These are phyloP conservation scores for Dothiorella sarmentorum DNA, from an alignment of 2,329 filamentous ascomycete genomes.

Conservation along the genomic window DNA sequence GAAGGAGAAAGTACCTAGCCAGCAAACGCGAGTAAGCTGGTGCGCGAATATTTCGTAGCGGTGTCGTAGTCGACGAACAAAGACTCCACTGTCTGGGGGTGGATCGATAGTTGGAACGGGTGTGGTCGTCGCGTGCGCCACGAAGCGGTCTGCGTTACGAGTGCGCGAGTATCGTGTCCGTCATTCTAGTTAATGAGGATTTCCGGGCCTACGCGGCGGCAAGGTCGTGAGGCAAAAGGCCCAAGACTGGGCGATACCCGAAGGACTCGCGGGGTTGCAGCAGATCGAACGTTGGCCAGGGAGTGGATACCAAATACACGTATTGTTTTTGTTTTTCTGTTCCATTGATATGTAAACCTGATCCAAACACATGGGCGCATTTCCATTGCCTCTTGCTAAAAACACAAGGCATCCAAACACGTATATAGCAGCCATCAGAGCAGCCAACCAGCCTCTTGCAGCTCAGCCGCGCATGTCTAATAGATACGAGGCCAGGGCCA, in stretches of 20 bases:
- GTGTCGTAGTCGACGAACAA: neutral
- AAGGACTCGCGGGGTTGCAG: neutral
- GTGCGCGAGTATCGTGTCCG: neutral
- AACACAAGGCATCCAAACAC: constrained; percentile 11
- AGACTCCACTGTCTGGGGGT: neutral
- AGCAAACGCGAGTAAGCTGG: too few species aligned
- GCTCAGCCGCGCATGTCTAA: constrained; percentile 5
- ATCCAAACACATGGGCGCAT: constrained; percentile 15
- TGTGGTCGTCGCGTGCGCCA: neutral
- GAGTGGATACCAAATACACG: constrained; percentile 8
- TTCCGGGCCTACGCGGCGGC: too few species aligned
- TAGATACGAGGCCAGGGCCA: neutral
- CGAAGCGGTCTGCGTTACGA: neutral
- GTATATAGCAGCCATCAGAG: neutral
- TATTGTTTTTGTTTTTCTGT: constrained; percentile 10
- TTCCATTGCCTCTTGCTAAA: constrained; percentile 1
- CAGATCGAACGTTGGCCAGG: neutral
- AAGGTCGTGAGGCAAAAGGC: neutral
- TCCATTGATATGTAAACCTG: constrained; percentile 14
- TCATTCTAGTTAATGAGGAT: neutral
- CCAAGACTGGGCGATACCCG: neutral
- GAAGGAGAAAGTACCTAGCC: neutral
- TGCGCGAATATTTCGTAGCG: constrained; percentile 6
- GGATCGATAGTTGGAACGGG: neutral
- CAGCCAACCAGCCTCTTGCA: neutral